Evolutionary conservation across 2,329 filamentous ascomycete genomes (phyloP).

Genomic region (Moelleriella libera): DNA sequence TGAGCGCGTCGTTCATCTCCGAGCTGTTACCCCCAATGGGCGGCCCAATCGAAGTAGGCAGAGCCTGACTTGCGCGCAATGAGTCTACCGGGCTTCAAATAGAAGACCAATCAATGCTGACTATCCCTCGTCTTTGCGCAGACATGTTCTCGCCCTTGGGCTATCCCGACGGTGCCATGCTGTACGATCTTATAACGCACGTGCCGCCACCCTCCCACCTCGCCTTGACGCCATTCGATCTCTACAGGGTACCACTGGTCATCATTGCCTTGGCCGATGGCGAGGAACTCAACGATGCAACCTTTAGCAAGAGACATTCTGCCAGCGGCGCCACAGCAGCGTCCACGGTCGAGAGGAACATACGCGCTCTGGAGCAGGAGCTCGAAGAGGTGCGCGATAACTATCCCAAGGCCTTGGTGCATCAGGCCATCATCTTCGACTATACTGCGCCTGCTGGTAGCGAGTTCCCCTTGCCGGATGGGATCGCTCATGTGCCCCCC

Average conservation of each 20-base stretch:
- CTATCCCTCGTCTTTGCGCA: conserved; percentile 18
- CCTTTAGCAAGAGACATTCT: conserved; percentile 40
- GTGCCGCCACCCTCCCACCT: conserved; percentile 67
- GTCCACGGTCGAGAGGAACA: conserved; percentile 40
- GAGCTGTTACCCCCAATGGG: conserved; percentile 74
- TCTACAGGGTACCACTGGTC: conserved; percentile 72
- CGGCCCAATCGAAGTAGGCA: conserved; percentile 68
- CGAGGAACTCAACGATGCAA: conserved; percentile 43
- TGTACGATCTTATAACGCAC: conserved; percentile 78
- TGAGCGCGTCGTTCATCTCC: conserved; percentile 70
- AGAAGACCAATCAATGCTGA: conserved; percentile 1
- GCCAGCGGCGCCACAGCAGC: conserved; percentile 30
- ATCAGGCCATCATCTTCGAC: conserved; percentile 72
- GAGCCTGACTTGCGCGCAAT: too few relatives aligned
- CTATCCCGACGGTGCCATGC: conserved; percentile 71
- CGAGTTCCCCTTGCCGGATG: conserved; percentile 43
- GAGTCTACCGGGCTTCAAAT: not conserved
- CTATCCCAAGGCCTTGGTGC: conserved; percentile 63
- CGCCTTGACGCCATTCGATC: conserved; percentile 74
- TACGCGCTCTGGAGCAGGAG: conserved; percentile 48
- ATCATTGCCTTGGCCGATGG: conserved; percentile 80
- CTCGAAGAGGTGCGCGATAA: conserved; percentile 56
- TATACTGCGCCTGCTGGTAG: conserved; percentile 35
- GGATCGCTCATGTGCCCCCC: conserved; percentile 57
- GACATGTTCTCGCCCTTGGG: conserved; percentile 89